Evolutionary conservation across 805 yeast species (phyloP), one percentile per base, ranked within the genome.

Genomic region (Scheffersomyces amazonensis): DNA sequence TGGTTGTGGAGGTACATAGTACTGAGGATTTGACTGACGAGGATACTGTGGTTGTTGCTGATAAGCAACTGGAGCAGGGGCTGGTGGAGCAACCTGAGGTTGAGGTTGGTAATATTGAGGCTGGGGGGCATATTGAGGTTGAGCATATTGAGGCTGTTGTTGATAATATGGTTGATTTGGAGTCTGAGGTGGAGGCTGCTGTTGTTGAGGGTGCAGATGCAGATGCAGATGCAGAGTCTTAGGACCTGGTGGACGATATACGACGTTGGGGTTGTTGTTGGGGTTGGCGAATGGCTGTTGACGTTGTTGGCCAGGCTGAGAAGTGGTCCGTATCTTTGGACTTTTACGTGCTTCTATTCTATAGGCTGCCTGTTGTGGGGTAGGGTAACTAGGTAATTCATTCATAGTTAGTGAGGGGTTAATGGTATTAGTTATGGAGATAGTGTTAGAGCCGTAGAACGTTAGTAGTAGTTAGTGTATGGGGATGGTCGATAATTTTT

Each of bases 341-440:
- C 22, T 22, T 21, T 40, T 45, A 15, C 34, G 18, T 5, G 41
- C 35, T 5, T 37, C 36, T 18, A 36, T 29, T n/a, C 17, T 54
- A 41, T 63, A 59, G 3, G 69, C 55, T 5, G 71, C 71, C 52
- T 69, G 73, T 36, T 60, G 68, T 2, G 75, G 75, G 18, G 75
- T 69, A 5, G 74, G 75, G 47, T 66, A 67, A 50, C 58, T 49
- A 16, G 75, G 75, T 47, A 69, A 54, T 25, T 69, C 74, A 55
- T 69, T 59, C 32, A 50, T 50, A 3, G 56, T 52, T 57, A n/a
- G 9, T 20, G 22, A 20, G 22, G 9, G 22, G 9, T 20, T 20
- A 20, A 20, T 20, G 9, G 22, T 7, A 20, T 9, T 20, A 20
- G 6, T 20, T 7, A 20, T 20, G 22, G 9, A 20, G 6, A 20